Conservation (phyloP, 75 land plant genomes). For the Selaginella tamariscina region DNA sequence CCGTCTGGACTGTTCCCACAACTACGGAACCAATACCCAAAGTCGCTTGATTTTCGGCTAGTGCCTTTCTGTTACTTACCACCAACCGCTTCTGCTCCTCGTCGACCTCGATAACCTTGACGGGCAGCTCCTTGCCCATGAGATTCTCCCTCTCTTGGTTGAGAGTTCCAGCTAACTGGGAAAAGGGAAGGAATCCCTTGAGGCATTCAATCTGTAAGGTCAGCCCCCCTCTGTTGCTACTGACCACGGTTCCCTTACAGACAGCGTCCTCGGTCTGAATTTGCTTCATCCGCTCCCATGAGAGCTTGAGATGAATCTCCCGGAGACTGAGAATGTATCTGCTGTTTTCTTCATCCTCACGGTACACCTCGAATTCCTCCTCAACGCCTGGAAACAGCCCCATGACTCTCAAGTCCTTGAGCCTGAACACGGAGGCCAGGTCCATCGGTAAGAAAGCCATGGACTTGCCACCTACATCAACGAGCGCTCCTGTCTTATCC, state of each 20-base stretch:
- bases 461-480: conserved; percentile 79
- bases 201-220: background rate
- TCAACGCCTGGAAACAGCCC: conserved; percentile 64
- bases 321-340: conserved; percentile 61
- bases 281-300: conserved; percentile 89
- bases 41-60: conserved; percentile 78
- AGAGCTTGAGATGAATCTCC: conserved; percentile 53
- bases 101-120: conserved; percentile 87
- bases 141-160: conserved; percentile 74
- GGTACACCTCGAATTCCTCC: conserved; percentile 59
- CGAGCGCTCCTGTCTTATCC: conserved; percentile 57
- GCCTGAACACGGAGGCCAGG: conserved; percentile 55
- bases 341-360: conserved; percentile 58
- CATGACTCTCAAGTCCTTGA: conserved; percentile 62
- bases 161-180: conserved; percentile 1
- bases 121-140: conserved; percentile 55
- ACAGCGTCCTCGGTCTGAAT: conserved; percentile 79
- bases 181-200: conserved; percentile 6
- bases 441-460: conserved; percentile 67
- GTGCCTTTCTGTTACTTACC: conserved; percentile 84
- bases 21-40: conserved; percentile 94
- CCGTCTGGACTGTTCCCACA: conserved; percentile 74
- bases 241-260: conserved; percentile 55
- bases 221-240: conserved; percentile 5
- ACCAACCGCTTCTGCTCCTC: conserved; percentile 83